These are phyloP conservation scores for Besnoitia besnoiti DNA, from an alignment of 169 alveolate genomes.

Conservation along the genomic window DNA sequence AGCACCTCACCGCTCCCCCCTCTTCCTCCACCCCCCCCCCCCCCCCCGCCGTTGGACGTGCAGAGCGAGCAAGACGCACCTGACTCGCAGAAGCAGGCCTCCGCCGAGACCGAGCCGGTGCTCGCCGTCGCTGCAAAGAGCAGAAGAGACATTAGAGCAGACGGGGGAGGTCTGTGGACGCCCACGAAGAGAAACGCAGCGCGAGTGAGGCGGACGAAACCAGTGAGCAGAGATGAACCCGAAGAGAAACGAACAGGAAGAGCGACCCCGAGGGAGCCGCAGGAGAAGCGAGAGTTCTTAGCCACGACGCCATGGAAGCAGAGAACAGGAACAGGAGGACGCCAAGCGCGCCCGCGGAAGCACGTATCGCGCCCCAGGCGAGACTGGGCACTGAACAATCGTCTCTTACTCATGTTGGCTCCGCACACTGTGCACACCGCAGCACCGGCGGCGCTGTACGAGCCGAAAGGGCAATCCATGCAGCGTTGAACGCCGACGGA, in stretches of 20 bases:
- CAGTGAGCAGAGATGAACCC: neutral
- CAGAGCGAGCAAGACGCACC: neutral
- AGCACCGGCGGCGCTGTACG: neutral
- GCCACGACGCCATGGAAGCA: no score
- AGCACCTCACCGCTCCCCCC: neutral
- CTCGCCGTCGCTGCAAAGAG: neutral
- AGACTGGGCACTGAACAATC: no score
- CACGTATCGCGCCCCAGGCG: no score
- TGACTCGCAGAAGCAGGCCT: slow-evolving; percentile 1
- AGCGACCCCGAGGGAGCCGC: neutral
- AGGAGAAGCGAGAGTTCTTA: no score
- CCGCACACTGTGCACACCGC: neutral
- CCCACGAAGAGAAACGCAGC: neutral
- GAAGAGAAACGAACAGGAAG: neutral
- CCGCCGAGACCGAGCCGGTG: neutral
- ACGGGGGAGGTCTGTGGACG: neutral
- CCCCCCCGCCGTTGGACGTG: neutral
- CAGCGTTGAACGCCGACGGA: slow-evolving; percentile 8
- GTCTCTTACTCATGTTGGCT: neutral
- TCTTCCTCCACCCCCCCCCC: neutral
- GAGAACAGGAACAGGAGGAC: no score
- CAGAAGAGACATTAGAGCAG: neutral
- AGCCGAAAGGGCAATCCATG: slow-evolving; percentile 1
- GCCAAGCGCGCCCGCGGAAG: no score
- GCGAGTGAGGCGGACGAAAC: neutral